A percentile compares a stretch with the other conserved stretches of the same genome.
Evolutionary conservation across 495 filamentous ascomycete genomes (phyloP).

Genomic region (Penicillium paradoxum): DNA sequence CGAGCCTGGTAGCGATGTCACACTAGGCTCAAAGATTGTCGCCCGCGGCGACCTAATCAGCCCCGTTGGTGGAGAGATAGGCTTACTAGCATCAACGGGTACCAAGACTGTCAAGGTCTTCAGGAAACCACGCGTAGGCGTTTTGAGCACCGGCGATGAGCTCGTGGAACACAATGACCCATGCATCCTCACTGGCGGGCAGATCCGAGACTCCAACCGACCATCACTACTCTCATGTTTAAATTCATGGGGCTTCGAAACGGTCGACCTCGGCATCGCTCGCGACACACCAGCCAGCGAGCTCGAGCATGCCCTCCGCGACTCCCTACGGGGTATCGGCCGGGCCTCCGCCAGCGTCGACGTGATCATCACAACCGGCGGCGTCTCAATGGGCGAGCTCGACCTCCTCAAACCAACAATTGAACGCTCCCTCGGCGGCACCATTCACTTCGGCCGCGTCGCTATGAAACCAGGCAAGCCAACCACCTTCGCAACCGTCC

Average conservation of each 20-base stretch:
- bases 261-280: constrained; percentile 82
- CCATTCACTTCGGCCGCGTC: constrained; percentile 94
- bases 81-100: constrained; percentile 81
- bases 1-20: constrained; percentile 85
- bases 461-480: constrained; percentile 98
- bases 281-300: constrained; percentile 66
- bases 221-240: constrained; percentile 78
- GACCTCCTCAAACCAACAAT: constrained; percentile 97
- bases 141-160: constrained; percentile 93
- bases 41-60: constrained; percentile 72
- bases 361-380: constrained; percentile 86
- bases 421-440: constrained; percentile 82
- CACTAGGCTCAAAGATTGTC: constrained; percentile 61
- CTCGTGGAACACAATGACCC: constrained; percentile 72
- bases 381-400: constrained; percentile 96
- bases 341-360: constrained; percentile 49
- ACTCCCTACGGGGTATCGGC: constrained; percentile 56
- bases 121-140: constrained; percentile 71
- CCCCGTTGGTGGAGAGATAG: constrained; percentile 83
- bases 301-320: constrained; percentile 69
- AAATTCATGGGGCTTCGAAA: constrained; percentile 69
- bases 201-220: constrained; percentile 90
- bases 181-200: constrained; percentile 61
- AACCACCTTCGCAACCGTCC: constrained; percentile 90
- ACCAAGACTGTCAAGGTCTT: constrained; percentile 68